Evolutionary conservation across 1,139 yeast species (phyloP).

Genomic region (Chernovozyma sophiae-reginae): DNA sequence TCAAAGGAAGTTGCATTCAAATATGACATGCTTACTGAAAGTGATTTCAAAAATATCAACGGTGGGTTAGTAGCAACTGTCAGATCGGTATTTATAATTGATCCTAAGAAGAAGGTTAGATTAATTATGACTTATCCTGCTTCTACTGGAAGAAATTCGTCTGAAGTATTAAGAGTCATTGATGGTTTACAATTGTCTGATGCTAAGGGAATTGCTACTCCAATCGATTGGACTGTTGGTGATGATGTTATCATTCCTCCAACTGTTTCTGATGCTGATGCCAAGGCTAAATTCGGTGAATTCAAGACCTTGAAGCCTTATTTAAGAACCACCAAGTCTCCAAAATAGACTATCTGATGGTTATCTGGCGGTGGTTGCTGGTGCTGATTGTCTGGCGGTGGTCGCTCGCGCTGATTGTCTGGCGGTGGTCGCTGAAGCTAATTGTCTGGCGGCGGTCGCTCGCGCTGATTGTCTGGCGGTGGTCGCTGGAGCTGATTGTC

Average conservation of each 20-base stretch:
- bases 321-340: slow-evolving; percentile 25
- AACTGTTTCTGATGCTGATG: slow-evolving; percentile 64
- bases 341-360: background rate
- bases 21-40: slow-evolving; percentile 84
- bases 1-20: slow-evolving; percentile 61
- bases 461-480: no score
- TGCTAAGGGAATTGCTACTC: slow-evolving; percentile 68
- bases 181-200: slow-evolving; percentile 80
- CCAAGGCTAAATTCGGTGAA: slow-evolving; percentile 68
- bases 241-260: slow-evolving; percentile 85
- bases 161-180: slow-evolving; percentile 76
- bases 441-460: no score
- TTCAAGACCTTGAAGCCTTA: slow-evolving; percentile 77
- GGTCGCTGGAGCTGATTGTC: no score
- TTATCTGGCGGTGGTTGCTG: no score
- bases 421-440: no score
- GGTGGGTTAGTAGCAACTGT: slow-evolving; percentile 70
- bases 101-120: slow-evolving; percentile 72
- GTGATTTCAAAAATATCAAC: slow-evolving; percentile 73
- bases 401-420: no score
- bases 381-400: no score
- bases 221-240: slow-evolving; percentile 85
- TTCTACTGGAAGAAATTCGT: slow-evolving; percentile 83
- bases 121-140: slow-evolving; percentile 78
- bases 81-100: slow-evolving; percentile 79